Base-by-base conservation (phyloP, 1,139 yeast species). In the Scheffersomyces lignicola region DNA sequence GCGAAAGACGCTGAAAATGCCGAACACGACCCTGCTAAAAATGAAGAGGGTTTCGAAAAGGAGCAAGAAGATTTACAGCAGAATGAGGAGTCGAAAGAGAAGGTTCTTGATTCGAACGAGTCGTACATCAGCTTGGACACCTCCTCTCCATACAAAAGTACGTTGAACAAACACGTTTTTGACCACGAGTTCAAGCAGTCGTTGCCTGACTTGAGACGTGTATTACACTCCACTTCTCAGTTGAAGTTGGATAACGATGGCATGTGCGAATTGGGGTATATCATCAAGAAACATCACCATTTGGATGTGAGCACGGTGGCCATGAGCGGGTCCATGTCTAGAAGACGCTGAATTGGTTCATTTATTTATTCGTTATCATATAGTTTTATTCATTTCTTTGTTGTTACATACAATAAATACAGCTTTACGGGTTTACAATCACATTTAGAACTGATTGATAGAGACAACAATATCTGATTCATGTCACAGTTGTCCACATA, bases 231-330 rank as follows among this genome's bases (percentile, higher is more conserved):
- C n/a, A 32, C 37, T 8, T 28, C 42, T 5, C 48, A 49, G 31
- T 39, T 44, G 39, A 44, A 31, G 22, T 34, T 38, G 41, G 73
- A 65, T 35, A 37, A 51, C 18, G 52, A 47, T 39, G 74, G 75
- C 3, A 35, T 51, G 31, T 69, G 76, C 45, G 69, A 69, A 23
- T 58, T 70, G 38, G 77, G 77, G 3, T 71, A 70, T 42, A 63
- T 54, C 43, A 55, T 71, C 31, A 67, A 56, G 41, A 69, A 60
- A 46, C 77, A 71, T 45, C 73, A 69, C 46, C 77, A 71, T 45
- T 49, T 60, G 32, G 74, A 67, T 10, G 53, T 68, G 8, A 62
- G 69, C 46, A 60, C 58, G 29, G 61, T 56, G 25, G 56, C 62
- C 1, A 56, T 59, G 17, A 49, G 61, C 5, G 68, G 69, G 3